Evolutionary conservation across 75 land plant genomes (phyloP), one percentile per base, ranked within the genome.

Genomic region (Pinus tabuliformis): DNA sequence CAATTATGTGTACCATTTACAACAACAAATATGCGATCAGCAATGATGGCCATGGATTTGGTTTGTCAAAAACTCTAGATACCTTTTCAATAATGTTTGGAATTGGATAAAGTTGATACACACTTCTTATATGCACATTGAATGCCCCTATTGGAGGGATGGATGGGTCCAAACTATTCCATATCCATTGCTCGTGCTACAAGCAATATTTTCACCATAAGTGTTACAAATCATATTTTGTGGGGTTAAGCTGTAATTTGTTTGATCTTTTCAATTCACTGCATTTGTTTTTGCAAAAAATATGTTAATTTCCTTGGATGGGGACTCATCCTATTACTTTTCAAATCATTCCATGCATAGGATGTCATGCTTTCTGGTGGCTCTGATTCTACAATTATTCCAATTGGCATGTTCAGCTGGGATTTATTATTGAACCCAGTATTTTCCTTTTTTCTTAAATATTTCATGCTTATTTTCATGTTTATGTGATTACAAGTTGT

Each of bases 291-390:
- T 17, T 56, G 8, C 13, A 5, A 52, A 16, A 68, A 49, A 5
- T 30, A 70, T 4, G 17, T 21, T 6, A 18, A 49, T 54, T 12
- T 20, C 14, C n/a, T 49, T 74, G 17, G 11, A 16, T 14, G 24
- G 26, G 11, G 30, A 6, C 52, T 73, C 4, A 75, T n/a, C 3
- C 9, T 54, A 39, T 20, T 57, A 1, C 17, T 33, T 30, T 36
- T 24, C 5, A 16, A 76, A 61, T 63, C 72, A 36, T 24, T 75
- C n/a, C 6, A 5, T 82, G 24, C 57, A 37, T 85, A 84, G 79
- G 87, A 85, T 63, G 70, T 87, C 26, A 85, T 87, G 80, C 73
- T 87, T 13, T 78, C 84, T 56, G 89, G 89, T 63, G 89, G 89
- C 26, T 86, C 89, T 54, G 87, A 87, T 78, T 78, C 81, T 65